Evolutionary conservation across 441 rosid species (phyloP).

Genomic region (Iberis amara): DNA sequence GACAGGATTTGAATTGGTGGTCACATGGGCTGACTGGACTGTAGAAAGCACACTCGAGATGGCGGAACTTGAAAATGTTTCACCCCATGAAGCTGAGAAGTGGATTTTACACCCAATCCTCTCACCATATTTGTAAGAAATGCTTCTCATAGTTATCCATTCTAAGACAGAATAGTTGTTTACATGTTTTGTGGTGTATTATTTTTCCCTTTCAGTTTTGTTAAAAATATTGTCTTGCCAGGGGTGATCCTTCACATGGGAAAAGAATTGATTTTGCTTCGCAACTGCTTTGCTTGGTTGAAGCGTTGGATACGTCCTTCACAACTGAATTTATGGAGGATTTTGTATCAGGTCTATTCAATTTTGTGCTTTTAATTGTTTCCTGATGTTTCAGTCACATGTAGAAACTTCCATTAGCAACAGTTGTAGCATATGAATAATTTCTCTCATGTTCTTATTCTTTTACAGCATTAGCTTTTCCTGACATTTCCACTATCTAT

Average conservation of each 20-base stretch:
- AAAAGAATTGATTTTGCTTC: constrained; percentile 74
- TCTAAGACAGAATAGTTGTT: constrained; percentile 14
- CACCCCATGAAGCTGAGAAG: constrained; percentile 90
- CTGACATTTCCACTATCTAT: constrained; percentile 13
- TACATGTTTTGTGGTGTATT: constrained; percentile 22
- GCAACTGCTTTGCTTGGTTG: constrained; percentile 72
- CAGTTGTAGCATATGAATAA: constrained; percentile 4
- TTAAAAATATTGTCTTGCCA: constrained; percentile 27
- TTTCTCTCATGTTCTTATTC: constrained; percentile 3
- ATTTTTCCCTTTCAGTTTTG: constrained; percentile 17
- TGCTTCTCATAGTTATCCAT: constrained; percentile 22
- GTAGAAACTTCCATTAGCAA: constrained; percentile 17
- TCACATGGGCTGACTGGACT: constrained; percentile 66
- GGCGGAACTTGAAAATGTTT: constrained; percentile 94
- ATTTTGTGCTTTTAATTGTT: constrained; percentile 16
- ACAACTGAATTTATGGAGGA: constrained; percentile 90
- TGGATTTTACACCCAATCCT: constrained; percentile 72
- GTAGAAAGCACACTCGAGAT: constrained; percentile 84
- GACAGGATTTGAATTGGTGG: constrained; percentile 71
- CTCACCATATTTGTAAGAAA: constrained; percentile 63
- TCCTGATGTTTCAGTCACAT: constrained; percentile 10
- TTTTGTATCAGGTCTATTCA: constrained; percentile 76
- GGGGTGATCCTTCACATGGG: constrained; percentile 54
- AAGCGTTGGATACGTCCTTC: constrained; percentile 65
- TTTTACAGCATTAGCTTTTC: constrained; percentile 7